These are phyloP conservation scores for Chaetoscypha palmicola DNA, from an alignment of 2,329 filamentous ascomycete species.

Conservation along the genomic window DNA sequence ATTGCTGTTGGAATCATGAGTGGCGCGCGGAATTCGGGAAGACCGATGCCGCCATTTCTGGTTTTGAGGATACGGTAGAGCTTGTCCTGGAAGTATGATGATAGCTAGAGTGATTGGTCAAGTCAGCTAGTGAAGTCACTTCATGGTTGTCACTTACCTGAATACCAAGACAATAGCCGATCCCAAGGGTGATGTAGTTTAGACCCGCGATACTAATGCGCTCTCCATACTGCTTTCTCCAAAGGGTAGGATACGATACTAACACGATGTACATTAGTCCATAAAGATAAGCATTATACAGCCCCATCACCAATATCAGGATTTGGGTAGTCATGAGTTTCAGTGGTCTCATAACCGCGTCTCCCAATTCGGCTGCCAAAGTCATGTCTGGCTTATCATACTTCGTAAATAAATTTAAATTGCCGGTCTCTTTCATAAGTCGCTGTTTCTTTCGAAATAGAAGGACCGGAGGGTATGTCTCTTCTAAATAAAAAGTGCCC, in stretches of 20 bases:
- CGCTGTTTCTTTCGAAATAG: constrained; percentile 34
- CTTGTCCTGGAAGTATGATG: constrained; percentile 39
- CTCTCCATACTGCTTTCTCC: constrained; percentile 46
- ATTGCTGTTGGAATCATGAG: constrained; percentile 48
- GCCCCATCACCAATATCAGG: constrained; percentile 44
- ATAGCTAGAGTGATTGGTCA: not conserved
- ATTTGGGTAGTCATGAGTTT: constrained; percentile 44
- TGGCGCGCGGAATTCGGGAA: constrained; percentile 55
- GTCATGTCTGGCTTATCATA: constrained; percentile 40
- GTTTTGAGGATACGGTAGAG: constrained; percentile 19
- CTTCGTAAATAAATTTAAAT: constrained; percentile 38
- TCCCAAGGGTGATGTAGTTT: constrained; percentile 43
- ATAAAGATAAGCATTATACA: constrained; percentile 45
- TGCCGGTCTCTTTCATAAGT: constrained; percentile 44
- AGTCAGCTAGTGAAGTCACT: not conserved
- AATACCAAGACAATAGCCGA: constrained; percentile 36
- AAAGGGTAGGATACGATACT: constrained; percentile 52
- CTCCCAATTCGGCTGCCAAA: constrained; percentile 31
- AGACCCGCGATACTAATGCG: constrained; percentile 47
- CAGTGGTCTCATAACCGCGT: constrained; percentile 38
- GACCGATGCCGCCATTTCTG: constrained; percentile 16
- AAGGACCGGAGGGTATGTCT: constrained; percentile 42
- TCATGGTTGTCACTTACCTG: constrained; percentile 14
- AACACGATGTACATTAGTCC: constrained; percentile 49
- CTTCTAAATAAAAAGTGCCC: constrained; percentile 36